Evolutionary conservation across 169 alveolate species (phyloP), one percentile per base, ranked within the genome.

Genomic region (Plasmodium falciparum): DNA sequence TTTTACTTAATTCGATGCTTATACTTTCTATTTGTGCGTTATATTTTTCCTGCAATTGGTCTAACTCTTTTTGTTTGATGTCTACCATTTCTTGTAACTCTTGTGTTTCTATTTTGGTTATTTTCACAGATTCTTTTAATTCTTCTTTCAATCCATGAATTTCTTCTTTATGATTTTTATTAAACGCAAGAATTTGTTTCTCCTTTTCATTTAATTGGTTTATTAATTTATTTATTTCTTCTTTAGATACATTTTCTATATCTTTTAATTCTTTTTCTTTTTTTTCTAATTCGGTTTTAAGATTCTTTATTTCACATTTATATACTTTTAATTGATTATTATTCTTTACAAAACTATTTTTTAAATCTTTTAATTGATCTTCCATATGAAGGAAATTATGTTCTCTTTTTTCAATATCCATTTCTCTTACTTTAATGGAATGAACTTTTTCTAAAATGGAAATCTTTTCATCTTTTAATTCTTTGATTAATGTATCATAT

Each of bases 191-290:
- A n/a, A 70, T 24, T 61, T 80, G 63, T 59, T 17, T 52, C 11
- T n/a, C 24, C 11, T 56, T 22, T n/a, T 73, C 70, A 8, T 66
- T 66, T 52, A 75, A 43, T 29, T 76, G 54, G 11, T 43, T 65
- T 49, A 54, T 69, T 61, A 80, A 52, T 5, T 8, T 24, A 61
- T 24, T 43, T 11, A 80, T 69, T 80, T 66, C 83, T 13, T 61
- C 73, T 13, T 69, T 33, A 65, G 67, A 56, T 5, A 29, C 24
- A 9, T 69, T 80, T 80, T 58, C 56, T 69, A 80, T 33, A 22
- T 80, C 83, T 49, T 54, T 43, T 67, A 80, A 43, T 67, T 80
- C 90, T 49, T 43, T 80, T 61, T 80, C 90, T 24, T 80, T 80
- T 71, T 80, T 80, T 26, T 49, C 73, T 17, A 80, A 52, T 15